phyloP scores from a whole-genome alignment of 495 filamentous ascomycete genomes.

The Penicillium samsonianum region DNA sequence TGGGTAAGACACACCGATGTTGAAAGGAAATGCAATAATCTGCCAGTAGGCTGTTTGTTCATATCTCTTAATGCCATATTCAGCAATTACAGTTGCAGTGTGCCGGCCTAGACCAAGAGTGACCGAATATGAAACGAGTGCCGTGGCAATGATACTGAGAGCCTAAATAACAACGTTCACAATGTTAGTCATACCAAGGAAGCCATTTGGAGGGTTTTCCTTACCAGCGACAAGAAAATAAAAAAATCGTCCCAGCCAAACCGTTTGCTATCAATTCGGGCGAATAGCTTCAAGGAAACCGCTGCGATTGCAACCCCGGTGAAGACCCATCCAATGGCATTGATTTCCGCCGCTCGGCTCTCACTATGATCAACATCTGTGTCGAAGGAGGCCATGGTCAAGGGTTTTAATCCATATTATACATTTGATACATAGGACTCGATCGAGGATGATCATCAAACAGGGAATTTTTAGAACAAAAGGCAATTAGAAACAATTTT shows the following conservation, averaged over 20 bases:
- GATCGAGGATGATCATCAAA: background rate
- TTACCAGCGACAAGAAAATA: conserved; percentile 30
- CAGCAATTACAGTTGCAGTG: conserved; percentile 24
- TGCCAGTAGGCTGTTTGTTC: conserved; percentile 20
- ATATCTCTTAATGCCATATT: conserved; percentile 19
- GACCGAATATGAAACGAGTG: conserved; percentile 25
- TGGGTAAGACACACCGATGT: conserved; percentile 17
- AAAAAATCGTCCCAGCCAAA: conserved; percentile 30
- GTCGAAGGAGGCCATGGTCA: conserved; percentile 17
- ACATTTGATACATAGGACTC: background rate
- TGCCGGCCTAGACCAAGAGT: conserved; percentile 27
- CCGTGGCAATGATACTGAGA: conserved; percentile 28
- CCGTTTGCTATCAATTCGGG: conserved; percentile 12
- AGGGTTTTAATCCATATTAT: background rate
- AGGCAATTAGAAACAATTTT: too few species aligned
- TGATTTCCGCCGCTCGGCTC: conserved; percentile 15
- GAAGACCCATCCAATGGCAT: conserved; percentile 24
- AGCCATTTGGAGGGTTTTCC: background rate
- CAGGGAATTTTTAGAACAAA: background rate
- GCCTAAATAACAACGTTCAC: conserved; percentile 5
- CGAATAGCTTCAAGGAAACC: conserved; percentile 21
- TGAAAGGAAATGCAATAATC: conserved; percentile 23
- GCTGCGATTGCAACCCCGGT: conserved; percentile 22
- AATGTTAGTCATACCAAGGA: background rate
- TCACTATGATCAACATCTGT: conserved; percentile 25